Evolutionary conservation across 2,329 filamentous ascomycete species (phyloP).

Genomic region (Trichophaea hybrida): DNA sequence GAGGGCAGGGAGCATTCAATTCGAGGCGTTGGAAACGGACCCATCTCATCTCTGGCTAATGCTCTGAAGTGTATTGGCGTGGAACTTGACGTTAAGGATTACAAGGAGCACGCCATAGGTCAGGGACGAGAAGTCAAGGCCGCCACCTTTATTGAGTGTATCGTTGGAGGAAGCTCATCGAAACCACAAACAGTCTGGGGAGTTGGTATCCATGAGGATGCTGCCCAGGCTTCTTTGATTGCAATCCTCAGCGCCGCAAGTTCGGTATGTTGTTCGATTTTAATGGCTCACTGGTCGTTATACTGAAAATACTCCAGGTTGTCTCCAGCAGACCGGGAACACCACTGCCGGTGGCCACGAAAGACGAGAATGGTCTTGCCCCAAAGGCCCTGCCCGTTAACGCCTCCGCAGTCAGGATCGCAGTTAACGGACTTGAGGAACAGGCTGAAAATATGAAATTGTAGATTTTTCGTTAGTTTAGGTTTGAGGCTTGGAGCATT

Average conservation of each 20-base stretch:
- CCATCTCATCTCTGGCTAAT: conserved; percentile 74
- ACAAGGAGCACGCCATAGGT: conserved; percentile 91
- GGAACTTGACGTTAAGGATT: conserved; percentile 79
- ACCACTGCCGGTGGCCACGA: conserved; percentile 6
- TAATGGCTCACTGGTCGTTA: not conserved
- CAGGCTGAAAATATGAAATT: conserved; percentile 10
- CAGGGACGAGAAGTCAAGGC: conserved; percentile 63
- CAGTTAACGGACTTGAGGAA: conserved; percentile 18
- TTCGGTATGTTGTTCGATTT: conserved; percentile 47
- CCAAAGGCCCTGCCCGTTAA: not conserved
- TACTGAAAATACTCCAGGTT: conserved; percentile 3
- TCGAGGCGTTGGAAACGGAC: conserved; percentile 70
- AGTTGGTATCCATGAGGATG: conserved; percentile 82
- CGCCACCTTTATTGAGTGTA: conserved; percentile 86
- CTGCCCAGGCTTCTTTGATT: conserved; percentile 76
- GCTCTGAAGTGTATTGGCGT: conserved; percentile 67
- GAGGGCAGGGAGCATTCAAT: conserved; percentile 68
- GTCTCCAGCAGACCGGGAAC: conserved; percentile 13
- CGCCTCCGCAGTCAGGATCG: conserved; percentile 7
- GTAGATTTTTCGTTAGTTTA: not conserved
- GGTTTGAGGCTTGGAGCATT: not conserved
- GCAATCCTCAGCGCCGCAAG: conserved; percentile 73
- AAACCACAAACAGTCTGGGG: conserved; percentile 69
- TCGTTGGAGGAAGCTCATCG: conserved; percentile 36
- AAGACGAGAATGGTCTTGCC: conserved; percentile 4